Evolutionary conservation across 768 basidiomycete genomes (phyloP), one percentile per base, ranked within the genome.

Genomic region (Leucosporidium scottii): DNA sequence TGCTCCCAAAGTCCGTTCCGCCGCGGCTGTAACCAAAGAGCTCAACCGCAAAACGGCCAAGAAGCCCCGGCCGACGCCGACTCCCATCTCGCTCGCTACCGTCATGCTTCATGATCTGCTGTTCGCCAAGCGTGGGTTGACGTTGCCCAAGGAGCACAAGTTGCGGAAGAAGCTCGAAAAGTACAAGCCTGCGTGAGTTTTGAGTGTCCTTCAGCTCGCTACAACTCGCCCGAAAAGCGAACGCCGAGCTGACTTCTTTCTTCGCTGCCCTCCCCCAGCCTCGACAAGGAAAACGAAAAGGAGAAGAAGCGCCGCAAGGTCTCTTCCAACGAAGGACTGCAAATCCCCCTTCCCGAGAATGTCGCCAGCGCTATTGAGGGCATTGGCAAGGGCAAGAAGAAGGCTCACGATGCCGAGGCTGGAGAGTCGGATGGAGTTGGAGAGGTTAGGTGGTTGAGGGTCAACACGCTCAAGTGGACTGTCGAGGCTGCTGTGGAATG

Each of bases 61-160:
- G 49, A 61, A 67, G 50, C 64, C 53, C 15, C 44, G 94, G 79
- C 84, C 83, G 75, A 89, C 94, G 63, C 86, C 85, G 1, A 89
- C 90, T 1, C 75, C 81, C 50, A 89, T 86, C 74, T 59, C 66
- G 21, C 83, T 97, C 56, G 86, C 88, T 3, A 82, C 93, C 10
- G 86, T 94, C 51, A 86, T 98, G 44, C 86, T 93, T 1, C 94
- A 99, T 73, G 96, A 99, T 78, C 79, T 93, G 12, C 81, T 99
- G 31, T 82, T 96, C 49, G 82, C 89, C 21, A 81, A 84, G 25
- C 77, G 79, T n/a, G 90, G 92, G 15, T 91, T 99, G 71, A 96
- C 77, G 88, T 91, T 10, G 86, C 90, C 56, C 88, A 94, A 77
- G 91, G 93, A 28, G 89, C 93, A 99, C 78, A 93, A 93, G 78